phyloP scores from a whole-genome alignment of 2,329 filamentous ascomycete species.

The Aspergillus amoenus region DNA sequence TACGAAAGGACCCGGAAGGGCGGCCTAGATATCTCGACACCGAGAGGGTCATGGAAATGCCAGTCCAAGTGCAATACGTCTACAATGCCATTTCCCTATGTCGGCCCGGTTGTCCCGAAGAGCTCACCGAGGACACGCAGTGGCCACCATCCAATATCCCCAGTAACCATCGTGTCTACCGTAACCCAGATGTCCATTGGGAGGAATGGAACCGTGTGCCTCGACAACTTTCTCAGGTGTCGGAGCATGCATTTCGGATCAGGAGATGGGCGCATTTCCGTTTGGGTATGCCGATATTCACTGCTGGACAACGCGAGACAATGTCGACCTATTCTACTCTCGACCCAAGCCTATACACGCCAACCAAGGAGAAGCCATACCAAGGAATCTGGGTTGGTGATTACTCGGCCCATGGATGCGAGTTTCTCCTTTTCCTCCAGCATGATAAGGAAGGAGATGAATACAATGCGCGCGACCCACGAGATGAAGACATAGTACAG shows the following conservation, averaged over 20 bases:
- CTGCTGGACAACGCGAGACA: constrained; percentile 41
- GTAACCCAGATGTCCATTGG: constrained; percentile 47
- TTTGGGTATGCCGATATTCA: constrained; percentile 43
- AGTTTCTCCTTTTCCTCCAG: constrained; percentile 82
- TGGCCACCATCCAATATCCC: constrained; percentile 79
- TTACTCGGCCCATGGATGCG: constrained; percentile 82
- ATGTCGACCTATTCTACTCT: constrained; percentile 70
- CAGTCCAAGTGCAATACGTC: constrained; percentile 51
- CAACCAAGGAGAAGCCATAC: constrained; percentile 76
- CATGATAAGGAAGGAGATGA: constrained; percentile 48
- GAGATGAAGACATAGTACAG: constrained; percentile 52
- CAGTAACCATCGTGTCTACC: constrained; percentile 57
- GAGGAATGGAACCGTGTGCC: constrained; percentile 51
- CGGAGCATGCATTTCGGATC: constrained; percentile 70
- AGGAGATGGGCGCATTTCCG: constrained; percentile 72
- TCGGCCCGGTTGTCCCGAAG: constrained; percentile 45
- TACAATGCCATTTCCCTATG: constrained; percentile 70
- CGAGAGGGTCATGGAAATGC: constrained; percentile 58
- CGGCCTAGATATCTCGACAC: constrained; percentile 25
- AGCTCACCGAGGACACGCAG: constrained; percentile 50
- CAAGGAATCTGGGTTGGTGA: constrained; percentile 92
- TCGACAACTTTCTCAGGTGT: constrained; percentile 58
- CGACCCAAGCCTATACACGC: constrained; percentile 72
- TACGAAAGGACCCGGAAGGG: constrained; percentile 40
- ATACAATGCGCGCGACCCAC: constrained; percentile 43